Percentiles rank a stretch among this genome's conserved stretches.
These are phyloP conservation scores for Euphorbia celastroides DNA, from an alignment of 441 rosid species.

Conservation along the genomic window DNA sequence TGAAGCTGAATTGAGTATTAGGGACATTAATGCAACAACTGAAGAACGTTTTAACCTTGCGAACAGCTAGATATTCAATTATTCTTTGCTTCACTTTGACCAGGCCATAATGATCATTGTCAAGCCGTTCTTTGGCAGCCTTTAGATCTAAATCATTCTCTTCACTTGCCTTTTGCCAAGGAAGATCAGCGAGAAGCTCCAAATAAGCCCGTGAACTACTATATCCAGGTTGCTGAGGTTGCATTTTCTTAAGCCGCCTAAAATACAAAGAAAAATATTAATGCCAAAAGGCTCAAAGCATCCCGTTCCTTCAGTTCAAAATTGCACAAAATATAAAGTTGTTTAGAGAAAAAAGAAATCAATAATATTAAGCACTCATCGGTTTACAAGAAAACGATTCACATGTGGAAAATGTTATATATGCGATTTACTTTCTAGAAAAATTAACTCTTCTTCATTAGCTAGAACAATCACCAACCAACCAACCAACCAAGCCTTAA, in stretches of 20 bases:
- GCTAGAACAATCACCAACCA: too few species aligned
- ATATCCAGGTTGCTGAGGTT: conserved; percentile 99
- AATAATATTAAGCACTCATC: conserved; percentile 1
- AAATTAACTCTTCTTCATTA: not conserved
- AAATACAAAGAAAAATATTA: conserved; percentile 16
- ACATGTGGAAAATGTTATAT: not conserved
- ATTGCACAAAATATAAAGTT: not conserved
- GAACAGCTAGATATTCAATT: conserved; percentile 96
- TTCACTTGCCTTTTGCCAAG: conserved; percentile 93
- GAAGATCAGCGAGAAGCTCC: conserved; percentile 97
- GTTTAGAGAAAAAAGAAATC: not conserved
- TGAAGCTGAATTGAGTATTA: conserved; percentile 13
- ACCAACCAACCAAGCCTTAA: too few species aligned
- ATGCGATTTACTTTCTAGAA: not conserved
- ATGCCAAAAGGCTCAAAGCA: conserved; percentile 6
- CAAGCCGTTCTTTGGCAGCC: conserved; percentile 92
- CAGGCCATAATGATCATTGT: conserved; percentile 89
- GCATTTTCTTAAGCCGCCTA: conserved; percentile 98
- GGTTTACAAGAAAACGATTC: not conserved
- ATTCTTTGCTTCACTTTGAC: conserved; percentile 91
- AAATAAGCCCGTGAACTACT: conserved; percentile 93
- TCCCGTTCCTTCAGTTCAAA: conserved; percentile 1
- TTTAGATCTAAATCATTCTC: conserved; percentile 79
- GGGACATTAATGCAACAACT: conserved; percentile 15
- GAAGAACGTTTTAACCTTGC: conserved; percentile 60